Evolutionary conservation across 2,329 filamentous ascomycete species (phyloP).

Genomic region (Trichophyton verrucosum): DNA sequence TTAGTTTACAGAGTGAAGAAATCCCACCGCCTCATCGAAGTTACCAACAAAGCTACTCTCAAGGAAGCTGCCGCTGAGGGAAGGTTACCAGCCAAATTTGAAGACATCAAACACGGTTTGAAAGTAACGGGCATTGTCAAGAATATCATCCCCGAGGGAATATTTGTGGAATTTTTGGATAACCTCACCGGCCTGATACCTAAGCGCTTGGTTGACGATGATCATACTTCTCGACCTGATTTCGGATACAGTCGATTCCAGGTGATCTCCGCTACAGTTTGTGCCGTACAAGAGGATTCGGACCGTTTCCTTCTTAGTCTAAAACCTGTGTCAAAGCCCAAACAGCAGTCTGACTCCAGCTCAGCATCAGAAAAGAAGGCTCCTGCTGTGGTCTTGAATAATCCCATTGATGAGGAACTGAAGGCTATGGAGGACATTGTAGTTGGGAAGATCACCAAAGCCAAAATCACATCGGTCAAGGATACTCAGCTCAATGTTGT

Average conservation of each 20-base stretch:
- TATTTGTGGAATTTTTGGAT: slow-evolving; percentile 81
- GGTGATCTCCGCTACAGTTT: slow-evolving; percentile 59
- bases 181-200: slow-evolving; percentile 67
- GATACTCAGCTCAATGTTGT: slow-evolving; percentile 86
- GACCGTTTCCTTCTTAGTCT: slow-evolving; percentile 57
- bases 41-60: slow-evolving; percentile 75
- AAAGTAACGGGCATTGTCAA: slow-evolving; percentile 67
- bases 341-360: slow-evolving; percentile 24
- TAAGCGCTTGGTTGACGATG: slow-evolving; percentile 62
- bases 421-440: slow-evolving; percentile 57
- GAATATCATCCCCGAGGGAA: slow-evolving; percentile 66
- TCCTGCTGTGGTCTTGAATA: slow-evolving; percentile 28
- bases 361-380: slow-evolving; percentile 26
- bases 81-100: slow-evolving; percentile 58
- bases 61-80: slow-evolving; percentile 60
- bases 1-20: slow-evolving; percentile 77
- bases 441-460: slow-evolving; percentile 62
- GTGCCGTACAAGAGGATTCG: slow-evolving; percentile 57
- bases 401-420: slow-evolving; percentile 54
- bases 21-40: slow-evolving; percentile 57
- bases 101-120: slow-evolving; percentile 57
- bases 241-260: slow-evolving; percentile 73
- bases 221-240: slow-evolving; percentile 52
- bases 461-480: slow-evolving; percentile 70
- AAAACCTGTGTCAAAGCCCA: slow-evolving; percentile 38